Evolutionary conservation across 192 early-diverging fungal species (phyloP).

Genomic region (Rhizoclosmatium sp.): DNA sequence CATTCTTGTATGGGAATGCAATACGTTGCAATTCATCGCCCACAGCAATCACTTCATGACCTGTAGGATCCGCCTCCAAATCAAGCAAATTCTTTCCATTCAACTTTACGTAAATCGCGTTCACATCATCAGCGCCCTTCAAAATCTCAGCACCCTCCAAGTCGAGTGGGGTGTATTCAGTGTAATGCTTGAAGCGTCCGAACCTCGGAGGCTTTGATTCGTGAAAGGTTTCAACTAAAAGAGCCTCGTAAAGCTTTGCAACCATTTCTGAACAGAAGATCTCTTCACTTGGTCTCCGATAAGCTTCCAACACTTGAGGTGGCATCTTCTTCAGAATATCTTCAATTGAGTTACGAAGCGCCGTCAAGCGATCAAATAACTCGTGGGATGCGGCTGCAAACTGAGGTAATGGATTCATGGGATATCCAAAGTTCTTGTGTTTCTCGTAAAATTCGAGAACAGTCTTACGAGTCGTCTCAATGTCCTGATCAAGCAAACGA

Average conservation of each 20-base stretch:
- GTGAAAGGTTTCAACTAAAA: slow-evolving; percentile 6
- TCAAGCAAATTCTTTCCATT: slow-evolving; percentile 7
- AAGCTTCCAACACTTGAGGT: background rate
- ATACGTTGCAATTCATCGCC: slow-evolving; percentile 7
- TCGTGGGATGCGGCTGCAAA: slow-evolving; percentile 21
- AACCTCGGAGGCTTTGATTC: background rate
- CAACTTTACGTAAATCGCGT: background rate
- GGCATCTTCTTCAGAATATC: background rate
- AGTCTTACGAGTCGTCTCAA: background rate
- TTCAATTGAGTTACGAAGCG: background rate
- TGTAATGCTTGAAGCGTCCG: background rate
- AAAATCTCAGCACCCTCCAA: slow-evolving; percentile 23
- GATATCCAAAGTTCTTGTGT: slow-evolving; percentile 30
- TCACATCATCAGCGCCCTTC: background rate
- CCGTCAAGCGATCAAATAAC: background rate
- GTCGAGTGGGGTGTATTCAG: slow-evolving; percentile 34
- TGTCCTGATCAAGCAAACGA: background rate
- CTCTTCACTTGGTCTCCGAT: background rate
- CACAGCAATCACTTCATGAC: background rate
- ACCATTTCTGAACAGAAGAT: slow-evolving; percentile 36
- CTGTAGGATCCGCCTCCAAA: background rate
- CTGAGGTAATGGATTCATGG: slow-evolving; percentile 1
- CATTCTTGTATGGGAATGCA: background rate
- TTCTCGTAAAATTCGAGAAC: slow-evolving; percentile 6
- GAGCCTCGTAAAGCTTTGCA: slow-evolving; percentile 10